A percentile compares a stretch with the other conserved stretches of the same genome.
Conservation (phyloP, 1,139 yeast species). For the Debaryomyces udenii region DNA sequence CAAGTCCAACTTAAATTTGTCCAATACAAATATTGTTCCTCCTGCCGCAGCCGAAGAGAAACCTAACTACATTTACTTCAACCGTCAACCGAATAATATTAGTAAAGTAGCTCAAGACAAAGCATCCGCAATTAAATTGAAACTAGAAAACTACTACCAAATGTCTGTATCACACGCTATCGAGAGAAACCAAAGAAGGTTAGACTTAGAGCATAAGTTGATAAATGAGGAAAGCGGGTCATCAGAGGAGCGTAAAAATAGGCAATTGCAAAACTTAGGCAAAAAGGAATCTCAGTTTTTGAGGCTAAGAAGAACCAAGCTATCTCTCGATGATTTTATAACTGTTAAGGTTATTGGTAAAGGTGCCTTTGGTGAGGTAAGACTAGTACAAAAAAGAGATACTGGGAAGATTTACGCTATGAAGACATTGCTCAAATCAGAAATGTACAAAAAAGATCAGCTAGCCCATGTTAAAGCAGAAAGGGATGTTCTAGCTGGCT, state of each 20-base stretch:
- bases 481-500: conserved; percentile 82
- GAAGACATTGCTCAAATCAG: conserved; percentile 77
- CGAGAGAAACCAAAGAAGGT: conserved; percentile 77
- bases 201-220: conserved; percentile 69
- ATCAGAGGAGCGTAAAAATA: conserved; percentile 72
- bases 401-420: conserved; percentile 85
- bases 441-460: conserved; percentile 84
- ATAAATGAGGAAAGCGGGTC: conserved; percentile 60
- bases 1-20: conserved; percentile 20
- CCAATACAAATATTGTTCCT: conserved; percentile 2
- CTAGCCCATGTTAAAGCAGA: conserved; percentile 85
- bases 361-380: conserved; percentile 86
- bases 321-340: conserved; percentile 71
- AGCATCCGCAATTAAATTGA: conserved; percentile 71
- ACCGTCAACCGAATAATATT: conserved; percentile 81
- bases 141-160: conserved; percentile 73
- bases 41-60: conserved; percentile 9
- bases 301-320: conserved; percentile 72
- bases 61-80: conserved; percentile 67
- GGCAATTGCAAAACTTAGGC: conserved; percentile 72
- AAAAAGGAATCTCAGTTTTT: conserved; percentile 77
- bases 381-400: conserved; percentile 79
- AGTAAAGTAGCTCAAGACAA: conserved; percentile 69
- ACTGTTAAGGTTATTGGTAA: conserved; percentile 85
- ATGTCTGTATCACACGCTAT: conserved; percentile 80